phyloP scores from a whole-genome alignment of 495 filamentous ascomycete genomes.

The Aspergillus baeticus region DNA sequence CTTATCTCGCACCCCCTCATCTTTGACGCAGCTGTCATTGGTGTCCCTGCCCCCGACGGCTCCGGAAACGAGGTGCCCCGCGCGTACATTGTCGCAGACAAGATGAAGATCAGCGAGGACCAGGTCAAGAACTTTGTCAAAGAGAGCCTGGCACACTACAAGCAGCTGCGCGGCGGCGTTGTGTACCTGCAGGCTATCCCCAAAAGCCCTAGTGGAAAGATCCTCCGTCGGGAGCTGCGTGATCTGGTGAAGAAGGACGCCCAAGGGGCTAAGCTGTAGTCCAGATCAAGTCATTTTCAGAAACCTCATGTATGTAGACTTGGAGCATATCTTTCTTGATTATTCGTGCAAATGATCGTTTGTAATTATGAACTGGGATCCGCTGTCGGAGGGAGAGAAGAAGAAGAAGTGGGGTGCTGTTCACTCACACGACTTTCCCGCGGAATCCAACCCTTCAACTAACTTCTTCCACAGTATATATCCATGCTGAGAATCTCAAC shows the following conservation, averaged over 20 bases:
- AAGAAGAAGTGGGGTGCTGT: not conserved
- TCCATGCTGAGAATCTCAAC: constrained; percentile 27
- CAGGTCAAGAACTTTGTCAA: constrained; percentile 35
- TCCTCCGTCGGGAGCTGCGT: constrained; percentile 19
- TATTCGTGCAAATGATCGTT: not conserved
- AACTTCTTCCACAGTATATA: constrained; percentile 17
- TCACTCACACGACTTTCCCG: constrained; percentile 23
- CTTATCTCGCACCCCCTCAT: constrained; percentile 61
- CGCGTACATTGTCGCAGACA: constrained; percentile 64
- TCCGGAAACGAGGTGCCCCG: constrained; percentile 70
- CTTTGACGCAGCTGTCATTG: constrained; percentile 71
- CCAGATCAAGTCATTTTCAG: not conserved
- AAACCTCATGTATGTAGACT: not conserved
- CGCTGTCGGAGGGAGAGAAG: not conserved
- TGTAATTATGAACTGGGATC: not conserved
- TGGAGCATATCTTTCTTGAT: not conserved
- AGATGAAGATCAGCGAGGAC: constrained; percentile 36
- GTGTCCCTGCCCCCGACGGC: constrained; percentile 56
- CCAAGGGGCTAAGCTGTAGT: constrained; percentile 8
- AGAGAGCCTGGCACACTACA: constrained; percentile 16
- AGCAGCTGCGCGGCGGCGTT: constrained; percentile 21
- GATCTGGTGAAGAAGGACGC: constrained; percentile 19
- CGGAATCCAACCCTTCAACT: constrained; percentile 26
- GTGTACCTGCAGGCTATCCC: constrained; percentile 18
- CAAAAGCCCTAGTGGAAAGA: constrained; percentile 21